Percentiles rank a stretch among this genome's conserved stretches.
phyloP scores from a whole-genome alignment of 495 filamentous ascomycete species.

The Rostrohypoxylon terebratum region DNA sequence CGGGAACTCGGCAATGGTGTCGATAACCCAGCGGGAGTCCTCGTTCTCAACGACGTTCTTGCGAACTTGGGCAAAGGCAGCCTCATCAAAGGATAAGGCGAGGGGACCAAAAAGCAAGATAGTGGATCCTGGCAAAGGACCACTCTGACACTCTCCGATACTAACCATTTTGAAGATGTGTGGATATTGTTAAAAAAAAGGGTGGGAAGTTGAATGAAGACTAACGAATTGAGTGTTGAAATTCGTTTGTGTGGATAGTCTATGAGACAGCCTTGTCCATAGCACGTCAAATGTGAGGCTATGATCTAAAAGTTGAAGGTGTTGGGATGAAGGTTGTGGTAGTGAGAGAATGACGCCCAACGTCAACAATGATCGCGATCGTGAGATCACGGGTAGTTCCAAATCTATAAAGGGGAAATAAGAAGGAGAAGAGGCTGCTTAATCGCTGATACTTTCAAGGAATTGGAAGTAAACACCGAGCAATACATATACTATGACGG shows the following conservation, averaged over 20 bases:
- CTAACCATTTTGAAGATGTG: slow-evolving; percentile 21
- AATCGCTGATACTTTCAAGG: slow-evolving; percentile 4
- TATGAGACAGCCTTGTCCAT: slow-evolving; percentile 25
- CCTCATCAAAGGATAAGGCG: slow-evolving; percentile 51
- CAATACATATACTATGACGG: slow-evolving; percentile 28
- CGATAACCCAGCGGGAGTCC: slow-evolving; percentile 49
- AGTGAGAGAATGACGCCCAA: slow-evolving; percentile 22
- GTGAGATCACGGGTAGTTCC: slow-evolving; percentile 21
- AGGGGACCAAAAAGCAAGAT: slow-evolving; percentile 48
- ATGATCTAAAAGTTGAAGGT: slow-evolving; percentile 5
- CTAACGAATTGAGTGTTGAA: slow-evolving; percentile 39
- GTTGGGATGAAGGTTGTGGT: slow-evolving; percentile 7
- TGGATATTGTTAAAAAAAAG: slow-evolving; percentile 5
- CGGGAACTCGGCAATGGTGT: slow-evolving; percentile 48
- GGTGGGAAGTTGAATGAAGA: slow-evolving; percentile 28
- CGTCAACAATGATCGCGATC: background rate
- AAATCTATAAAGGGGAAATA: slow-evolving; percentile 2
- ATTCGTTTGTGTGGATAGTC: slow-evolving; percentile 8
- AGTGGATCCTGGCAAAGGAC: slow-evolving; percentile 27
- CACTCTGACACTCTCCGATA: slow-evolving; percentile 27
- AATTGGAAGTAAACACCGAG: background rate
- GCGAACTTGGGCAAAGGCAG: slow-evolving; percentile 46
- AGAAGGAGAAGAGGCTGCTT: slow-evolving; percentile 11
- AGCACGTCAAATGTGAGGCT: slow-evolving; percentile 8
- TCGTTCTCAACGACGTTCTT: slow-evolving; percentile 46